A percentile compares a stretch with the other conserved stretches of the same genome.
These are phyloP conservation scores for Neocallimastix lanati DNA, from an alignment of 192 early-diverging fungal species.

Conservation along the genomic window DNA sequence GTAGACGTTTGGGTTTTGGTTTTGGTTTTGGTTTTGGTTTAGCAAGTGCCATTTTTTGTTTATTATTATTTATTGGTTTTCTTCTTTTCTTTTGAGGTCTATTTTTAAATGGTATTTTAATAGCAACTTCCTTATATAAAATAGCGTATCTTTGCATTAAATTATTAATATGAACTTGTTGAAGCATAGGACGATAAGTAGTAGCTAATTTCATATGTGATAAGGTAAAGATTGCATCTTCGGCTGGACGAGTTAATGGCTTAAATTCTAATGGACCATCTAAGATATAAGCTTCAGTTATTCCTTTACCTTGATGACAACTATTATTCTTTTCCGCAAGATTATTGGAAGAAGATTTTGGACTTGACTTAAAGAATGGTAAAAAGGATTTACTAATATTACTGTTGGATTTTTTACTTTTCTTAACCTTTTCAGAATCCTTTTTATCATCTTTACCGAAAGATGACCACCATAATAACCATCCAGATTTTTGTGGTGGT, in stretches of 20 bases:
- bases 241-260: not conserved
- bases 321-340: not conserved
- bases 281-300: not conserved
- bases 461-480: not conserved
- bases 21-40: not conserved
- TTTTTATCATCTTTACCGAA: not conserved
- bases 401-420: not conserved
- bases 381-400: not conserved
- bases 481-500: not conserved
- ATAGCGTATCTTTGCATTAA: not conserved
- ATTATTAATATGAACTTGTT: not conserved
- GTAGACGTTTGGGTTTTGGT: not conserved
- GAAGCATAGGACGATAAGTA: not conserved
- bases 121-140: not conserved
- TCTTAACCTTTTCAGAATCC: not conserved
- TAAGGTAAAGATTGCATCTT: not conserved
- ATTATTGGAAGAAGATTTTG: not conserved
- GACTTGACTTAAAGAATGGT: not conserved
- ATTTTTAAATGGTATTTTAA: not conserved
- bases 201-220: not conserved
- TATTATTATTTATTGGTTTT: too few species aligned
- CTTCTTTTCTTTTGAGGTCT: not conserved
- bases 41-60: not conserved
- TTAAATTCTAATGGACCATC: not conserved
- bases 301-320: not conserved